A percentile compares a stretch with the other conserved stretches of the same genome.
Conservation (phyloP, 2,329 filamentous ascomycete genomes). For the Aspergillus thermomutatus region DNA sequence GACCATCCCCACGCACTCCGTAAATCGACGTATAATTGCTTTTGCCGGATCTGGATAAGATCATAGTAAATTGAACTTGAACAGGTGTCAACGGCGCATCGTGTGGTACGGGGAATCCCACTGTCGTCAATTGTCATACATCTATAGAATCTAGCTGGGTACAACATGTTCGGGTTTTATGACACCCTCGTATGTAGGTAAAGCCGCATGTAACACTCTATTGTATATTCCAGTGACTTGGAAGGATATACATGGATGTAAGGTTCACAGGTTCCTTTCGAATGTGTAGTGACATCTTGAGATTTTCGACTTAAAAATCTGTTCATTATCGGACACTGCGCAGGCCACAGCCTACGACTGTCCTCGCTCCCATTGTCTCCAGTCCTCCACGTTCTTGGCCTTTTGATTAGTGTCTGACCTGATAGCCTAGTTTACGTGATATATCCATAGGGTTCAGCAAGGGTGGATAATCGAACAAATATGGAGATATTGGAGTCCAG, state of each 20-base stretch:
- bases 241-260: neutral
- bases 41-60: no score
- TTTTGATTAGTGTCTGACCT: neutral
- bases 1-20: no score
- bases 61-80: neutral
- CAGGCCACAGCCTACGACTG: neutral
- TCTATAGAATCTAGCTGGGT: neutral
- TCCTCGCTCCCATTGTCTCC: neutral
- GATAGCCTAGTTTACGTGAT: neutral
- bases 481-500: slow-evolving; percentile 14
- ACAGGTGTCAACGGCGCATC: neutral
- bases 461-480: slow-evolving; percentile 13
- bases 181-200: slow-evolving; percentile 19
- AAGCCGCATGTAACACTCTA: neutral
- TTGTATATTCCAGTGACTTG: neutral
- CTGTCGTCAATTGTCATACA: neutral
- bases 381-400: neutral
- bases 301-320: neutral
- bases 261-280: neutral
- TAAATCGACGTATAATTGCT: no score
- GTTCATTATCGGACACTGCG: neutral
- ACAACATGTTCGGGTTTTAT: neutral
- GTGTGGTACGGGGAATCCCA: neutral
- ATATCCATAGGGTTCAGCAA: slow-evolving; percentile 5
- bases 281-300: neutral